Evolutionary conservation across 2,329 filamentous ascomycete species (phyloP).

Genomic region (Colletotrichum sp.): DNA sequence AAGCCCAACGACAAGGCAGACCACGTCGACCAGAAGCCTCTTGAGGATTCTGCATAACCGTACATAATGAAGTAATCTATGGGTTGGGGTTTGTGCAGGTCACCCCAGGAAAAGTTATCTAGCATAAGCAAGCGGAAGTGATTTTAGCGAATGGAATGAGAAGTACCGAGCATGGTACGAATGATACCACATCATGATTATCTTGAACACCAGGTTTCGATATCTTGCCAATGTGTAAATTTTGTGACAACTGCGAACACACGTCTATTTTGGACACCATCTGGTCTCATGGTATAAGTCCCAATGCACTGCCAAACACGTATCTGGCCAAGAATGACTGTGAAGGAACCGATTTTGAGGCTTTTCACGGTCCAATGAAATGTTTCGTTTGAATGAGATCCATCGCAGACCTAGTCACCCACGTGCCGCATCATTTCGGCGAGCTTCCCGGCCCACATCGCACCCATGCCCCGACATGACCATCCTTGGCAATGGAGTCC

Average conservation of each 20-base stretch:
- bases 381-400: not conserved
- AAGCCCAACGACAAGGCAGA: constrained; percentile 28
- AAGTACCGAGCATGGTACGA: not conserved
- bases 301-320: not conserved
- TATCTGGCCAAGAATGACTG: not conserved
- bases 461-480: not conserved
- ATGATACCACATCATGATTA: not conserved
- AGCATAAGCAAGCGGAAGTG: constrained; percentile 14
- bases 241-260: not conserved
- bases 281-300: too few species aligned
- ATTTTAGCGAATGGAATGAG: constrained; percentile 3
- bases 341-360: not conserved
- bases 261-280: not conserved
- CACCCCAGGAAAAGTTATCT: not conserved
- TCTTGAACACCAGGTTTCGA: not conserved
- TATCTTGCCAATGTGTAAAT: not conserved
- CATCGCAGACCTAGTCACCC: not conserved
- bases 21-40: constrained; percentile 22
- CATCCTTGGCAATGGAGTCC: not conserved
- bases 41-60: constrained; percentile 11
- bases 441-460: not conserved
- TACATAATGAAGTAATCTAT: not conserved
- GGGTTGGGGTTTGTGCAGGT: not conserved
- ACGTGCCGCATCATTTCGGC: not conserved
- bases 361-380: not conserved